These are phyloP conservation scores for Flaveria ramosissima DNA, from an alignment of 129 eudicot species.

Conservation along the genomic window DNA sequence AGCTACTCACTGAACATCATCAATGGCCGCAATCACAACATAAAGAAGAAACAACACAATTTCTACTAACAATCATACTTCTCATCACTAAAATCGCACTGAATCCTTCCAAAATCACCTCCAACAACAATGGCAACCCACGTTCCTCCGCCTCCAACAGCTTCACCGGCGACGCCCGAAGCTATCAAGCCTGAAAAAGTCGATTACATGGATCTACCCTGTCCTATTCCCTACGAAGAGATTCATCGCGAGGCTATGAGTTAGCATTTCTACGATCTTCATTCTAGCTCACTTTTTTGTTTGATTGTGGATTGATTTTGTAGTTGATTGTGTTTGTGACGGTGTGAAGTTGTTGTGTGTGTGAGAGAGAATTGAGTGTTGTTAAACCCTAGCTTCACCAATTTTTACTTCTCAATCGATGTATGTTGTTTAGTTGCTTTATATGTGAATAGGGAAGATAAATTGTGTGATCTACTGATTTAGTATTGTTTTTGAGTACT, in stretches of 20 bases:
- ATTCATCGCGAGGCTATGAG: conserved; percentile 92
- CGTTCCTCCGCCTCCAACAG: conserved; percentile 37
- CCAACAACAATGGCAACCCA: conserved; percentile 57
- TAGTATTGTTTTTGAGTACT: neutral
- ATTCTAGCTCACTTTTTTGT: neutral
- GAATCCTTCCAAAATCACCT: conserved; percentile 13
- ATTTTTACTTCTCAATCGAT: neutral
- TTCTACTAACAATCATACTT: neutral
- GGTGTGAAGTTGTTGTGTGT: conserved; percentile 9
- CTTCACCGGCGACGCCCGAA: conserved; percentile 32
- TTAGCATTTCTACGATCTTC: conserved; percentile 32
- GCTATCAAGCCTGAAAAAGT: conserved; percentile 50
- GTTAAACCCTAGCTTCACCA: conserved; percentile 31
- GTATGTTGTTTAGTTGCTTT: no score
- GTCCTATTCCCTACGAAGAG: conserved; percentile 89
- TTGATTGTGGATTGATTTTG: conserved; percentile 7
- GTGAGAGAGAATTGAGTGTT: neutral
- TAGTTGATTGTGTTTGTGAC: neutral
- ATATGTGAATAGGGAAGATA: neutral
- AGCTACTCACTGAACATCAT: conserved; percentile 15
- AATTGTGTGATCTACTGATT: conserved; percentile 17
- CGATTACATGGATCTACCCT: conserved; percentile 78
- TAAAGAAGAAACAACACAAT: neutral
- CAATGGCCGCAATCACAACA: conserved; percentile 29
- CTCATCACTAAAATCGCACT: conserved; percentile 1